Percentiles rank a stretch among this genome's conserved stretches.
phyloP scores from a whole-genome alignment of 2,329 filamentous ascomycete species.

The Diaporthe sp. region DNA sequence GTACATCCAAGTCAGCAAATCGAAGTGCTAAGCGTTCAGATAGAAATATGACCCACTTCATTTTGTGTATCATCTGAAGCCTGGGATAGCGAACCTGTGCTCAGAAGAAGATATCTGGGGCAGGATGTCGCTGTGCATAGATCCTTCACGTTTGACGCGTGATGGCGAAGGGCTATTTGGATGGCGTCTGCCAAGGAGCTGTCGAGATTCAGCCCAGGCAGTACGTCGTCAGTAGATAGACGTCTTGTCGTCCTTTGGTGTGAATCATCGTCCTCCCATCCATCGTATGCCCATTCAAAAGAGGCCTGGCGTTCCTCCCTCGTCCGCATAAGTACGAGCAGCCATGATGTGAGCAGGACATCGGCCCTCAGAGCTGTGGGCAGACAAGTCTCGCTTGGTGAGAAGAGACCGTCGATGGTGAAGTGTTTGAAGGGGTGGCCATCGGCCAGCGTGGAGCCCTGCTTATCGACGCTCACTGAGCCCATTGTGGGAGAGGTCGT shows the following conservation, averaged over 20 bases:
- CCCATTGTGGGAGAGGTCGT: constrained; percentile 24
- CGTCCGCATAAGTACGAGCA: constrained; percentile 57
- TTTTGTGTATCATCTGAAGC: constrained; percentile 40
- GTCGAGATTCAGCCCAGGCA: constrained; percentile 47
- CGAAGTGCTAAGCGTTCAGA: neutral
- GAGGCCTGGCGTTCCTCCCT: constrained; percentile 52
- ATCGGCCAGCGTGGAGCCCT: constrained; percentile 13
- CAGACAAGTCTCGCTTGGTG: constrained; percentile 42
- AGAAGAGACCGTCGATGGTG: constrained; percentile 45
- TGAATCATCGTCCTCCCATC: constrained; percentile 35
- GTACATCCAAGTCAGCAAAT: constrained; percentile 11
- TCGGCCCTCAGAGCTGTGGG: constrained; percentile 55
- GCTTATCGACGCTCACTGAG: constrained; percentile 30
- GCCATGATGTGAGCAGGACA: constrained; percentile 57
- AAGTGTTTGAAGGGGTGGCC: constrained; percentile 44
- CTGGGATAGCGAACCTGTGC: constrained; percentile 38
- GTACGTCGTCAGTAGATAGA: constrained; percentile 49
- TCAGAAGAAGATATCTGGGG: constrained; percentile 38
- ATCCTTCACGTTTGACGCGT: constrained; percentile 34
- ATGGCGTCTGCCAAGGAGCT: constrained; percentile 46
- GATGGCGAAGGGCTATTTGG: constrained; percentile 45
- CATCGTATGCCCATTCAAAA: constrained; percentile 55
- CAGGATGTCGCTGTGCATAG: neutral
- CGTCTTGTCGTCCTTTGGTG: constrained; percentile 40
- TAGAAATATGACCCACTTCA: constrained; percentile 42